Conservation (phyloP, 257 asterid species). For the Nicotiana tomentosiformis region DNA sequence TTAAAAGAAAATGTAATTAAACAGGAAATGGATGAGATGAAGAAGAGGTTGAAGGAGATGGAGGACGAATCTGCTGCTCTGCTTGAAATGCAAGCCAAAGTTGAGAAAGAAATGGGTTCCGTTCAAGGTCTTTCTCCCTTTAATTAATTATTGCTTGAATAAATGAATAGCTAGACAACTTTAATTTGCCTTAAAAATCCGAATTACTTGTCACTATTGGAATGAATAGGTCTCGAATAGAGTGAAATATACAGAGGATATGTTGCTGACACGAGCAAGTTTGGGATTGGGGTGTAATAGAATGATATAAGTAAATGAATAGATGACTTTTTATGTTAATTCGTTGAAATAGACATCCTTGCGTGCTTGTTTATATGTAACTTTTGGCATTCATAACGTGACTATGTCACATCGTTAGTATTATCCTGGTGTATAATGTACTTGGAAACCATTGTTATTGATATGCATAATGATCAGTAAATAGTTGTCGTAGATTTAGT, state of each 20-base stretch:
- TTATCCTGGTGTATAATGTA: no score
- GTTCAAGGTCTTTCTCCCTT: conserved; percentile 44
- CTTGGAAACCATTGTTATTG: neutral
- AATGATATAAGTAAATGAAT: neutral
- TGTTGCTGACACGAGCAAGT: neutral
- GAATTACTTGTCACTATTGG: neutral
- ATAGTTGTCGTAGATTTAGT: neutral
- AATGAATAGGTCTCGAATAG: neutral
- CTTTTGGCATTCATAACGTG: neutral
- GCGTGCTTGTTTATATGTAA: no score
- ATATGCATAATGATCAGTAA: neutral
- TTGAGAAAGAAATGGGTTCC: conserved; percentile 67
- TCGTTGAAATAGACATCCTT: no score
- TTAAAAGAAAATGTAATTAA: conserved; percentile 2
- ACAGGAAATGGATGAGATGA: conserved; percentile 72
- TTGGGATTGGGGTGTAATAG: neutral
- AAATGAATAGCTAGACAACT: no score
- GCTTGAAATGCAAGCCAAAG: conserved; percentile 80
- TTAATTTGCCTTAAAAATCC: neutral
- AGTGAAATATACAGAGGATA: neutral
- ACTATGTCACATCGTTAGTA: no score
- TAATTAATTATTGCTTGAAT: no score
- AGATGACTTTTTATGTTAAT: neutral
- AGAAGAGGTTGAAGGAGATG: conserved; percentile 80
- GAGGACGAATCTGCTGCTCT: conserved; percentile 81